phyloP scores from a whole-genome alignment of 1,139 yeast species.

The Suhomyces maxii region DNA sequence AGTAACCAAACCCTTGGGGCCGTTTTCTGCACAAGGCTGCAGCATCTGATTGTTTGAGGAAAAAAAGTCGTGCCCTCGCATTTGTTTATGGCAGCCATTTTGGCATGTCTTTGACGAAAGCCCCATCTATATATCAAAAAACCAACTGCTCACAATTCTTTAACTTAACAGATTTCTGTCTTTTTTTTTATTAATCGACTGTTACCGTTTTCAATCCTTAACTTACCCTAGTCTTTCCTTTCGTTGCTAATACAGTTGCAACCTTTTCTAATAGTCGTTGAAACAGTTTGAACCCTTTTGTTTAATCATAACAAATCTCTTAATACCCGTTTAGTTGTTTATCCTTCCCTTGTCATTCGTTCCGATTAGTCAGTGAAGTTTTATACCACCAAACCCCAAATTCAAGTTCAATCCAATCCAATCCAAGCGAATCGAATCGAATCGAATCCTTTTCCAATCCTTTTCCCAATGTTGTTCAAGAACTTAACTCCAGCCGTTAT shows the following conservation, averaged over 20 bases:
- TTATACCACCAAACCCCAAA: no score
- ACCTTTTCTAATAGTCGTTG: background rate
- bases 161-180: constrained; percentile 1
- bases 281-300: background rate
- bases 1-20: background rate
- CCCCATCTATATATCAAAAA: background rate
- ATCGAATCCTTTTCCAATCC: no score
- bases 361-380: no score
- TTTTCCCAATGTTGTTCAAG: constrained; percentile 30
- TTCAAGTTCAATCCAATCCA: background rate
- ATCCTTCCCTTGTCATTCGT: background rate
- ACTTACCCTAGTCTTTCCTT: constrained; percentile 33
- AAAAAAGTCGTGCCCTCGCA: background rate
- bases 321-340: background rate
- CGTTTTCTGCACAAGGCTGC: background rate
- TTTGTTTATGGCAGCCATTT: background rate
- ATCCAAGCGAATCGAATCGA: no score
- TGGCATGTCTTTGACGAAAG: background rate
- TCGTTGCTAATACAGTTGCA: constrained; percentile 4
- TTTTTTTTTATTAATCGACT: no score
- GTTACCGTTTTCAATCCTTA: constrained; percentile 2
- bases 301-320: no score
- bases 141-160: constrained; percentile 3
- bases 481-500: constrained; percentile 23
- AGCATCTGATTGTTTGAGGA: background rate